Base-by-base conservation (phyloP, 2,329 filamentous ascomycete species). In the Endocalyx cinctus region DNA sequence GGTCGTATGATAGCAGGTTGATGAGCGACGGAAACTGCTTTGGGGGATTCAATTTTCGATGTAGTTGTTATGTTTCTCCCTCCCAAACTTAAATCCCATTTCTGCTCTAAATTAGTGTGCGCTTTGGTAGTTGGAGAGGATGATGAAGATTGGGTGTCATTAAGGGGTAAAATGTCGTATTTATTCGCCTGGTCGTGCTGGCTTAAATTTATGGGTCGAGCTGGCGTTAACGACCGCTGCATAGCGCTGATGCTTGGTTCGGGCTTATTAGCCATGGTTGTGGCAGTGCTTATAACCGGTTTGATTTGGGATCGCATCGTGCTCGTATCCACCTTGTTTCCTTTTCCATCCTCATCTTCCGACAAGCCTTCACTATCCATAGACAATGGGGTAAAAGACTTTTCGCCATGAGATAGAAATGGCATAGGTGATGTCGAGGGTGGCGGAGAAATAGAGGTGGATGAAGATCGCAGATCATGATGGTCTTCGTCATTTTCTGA, bases 171-270 rank as follows among this genome's bases (percentile, higher is more conserved):
- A 35, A 57, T 48, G 35, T 54, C 51, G 50, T 57, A 52, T 52
- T 53, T 52, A 39, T 37, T 51, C 28, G 33, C 48, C 33, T 34
- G 37, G 27, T 31, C 41, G 23, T 28, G 33, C 36, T 34, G 31
- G 23, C 20, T 25, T 19, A 45, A 32, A 34, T 37, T 42, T 31
- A 49, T 48, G 32, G 55, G 48, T 37, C 47, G 55, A 47, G 55
- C 39, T 32, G 53, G 38, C 31, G 54, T 46, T 35, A 58, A 46
- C 34, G 57, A 60, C 49, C 58, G 54, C 51, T 53, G 50, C 47
- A 51, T 52, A 39, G 39, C 38, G 45, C 45, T 45, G 41, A 55
- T 41, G 38, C 39, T 42, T 33, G 33, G 19, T 17, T 37, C 33
- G 36, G 23, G 34, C 25, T 38, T 38, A 35, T 23, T 38, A 31